Evolutionary conservation across 139 green algal genomes (phyloP).

Genomic region (Chlorella sp.): DNA sequence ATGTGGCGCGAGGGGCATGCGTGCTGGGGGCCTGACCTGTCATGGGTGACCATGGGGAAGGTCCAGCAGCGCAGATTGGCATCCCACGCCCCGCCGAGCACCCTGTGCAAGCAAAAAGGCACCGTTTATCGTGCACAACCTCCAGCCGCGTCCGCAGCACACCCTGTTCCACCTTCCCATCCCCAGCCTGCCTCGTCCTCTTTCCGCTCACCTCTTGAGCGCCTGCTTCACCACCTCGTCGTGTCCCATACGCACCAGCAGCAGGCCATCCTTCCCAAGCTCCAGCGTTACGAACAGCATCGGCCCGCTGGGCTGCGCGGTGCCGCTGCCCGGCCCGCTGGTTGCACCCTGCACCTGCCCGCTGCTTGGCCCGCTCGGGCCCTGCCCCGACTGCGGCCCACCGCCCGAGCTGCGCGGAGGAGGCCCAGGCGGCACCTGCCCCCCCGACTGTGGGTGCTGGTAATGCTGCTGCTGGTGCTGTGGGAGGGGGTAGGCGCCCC

Average conservation of each 20-base stretch:
- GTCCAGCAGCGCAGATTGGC: not conserved
- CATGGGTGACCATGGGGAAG: conserved; percentile 12
- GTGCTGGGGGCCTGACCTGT: not conserved
- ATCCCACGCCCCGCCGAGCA: conserved; percentile 1
- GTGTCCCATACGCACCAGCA: conserved; percentile 3
- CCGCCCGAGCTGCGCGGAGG: too few relatives aligned
- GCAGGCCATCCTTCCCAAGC: conserved; percentile 11
- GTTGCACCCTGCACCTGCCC: too few relatives aligned
- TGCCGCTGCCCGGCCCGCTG: not conserved
- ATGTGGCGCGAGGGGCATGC: not conserved
- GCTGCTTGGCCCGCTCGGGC: too few relatives aligned
- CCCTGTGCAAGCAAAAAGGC: not conserved
- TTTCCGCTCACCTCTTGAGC: conserved; percentile 3
- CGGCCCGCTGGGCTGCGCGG: not conserved
- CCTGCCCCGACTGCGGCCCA: too few relatives aligned
- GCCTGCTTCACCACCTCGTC: not conserved
- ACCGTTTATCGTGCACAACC: not conserved
- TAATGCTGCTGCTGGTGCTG: not conserved
- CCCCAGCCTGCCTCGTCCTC: not conserved
- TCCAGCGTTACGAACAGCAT: conserved; percentile 9
- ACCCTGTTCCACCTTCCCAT: not conserved
- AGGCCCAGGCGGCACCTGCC: too few relatives aligned
- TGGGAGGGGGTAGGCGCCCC: not conserved
- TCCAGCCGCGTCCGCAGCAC: not conserved
- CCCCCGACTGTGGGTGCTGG: too few relatives aligned